Evolutionary conservation across 1,284 basidiomycete genomes (phyloP).

Genomic region (Thecaphora thlaspeos): DNA sequence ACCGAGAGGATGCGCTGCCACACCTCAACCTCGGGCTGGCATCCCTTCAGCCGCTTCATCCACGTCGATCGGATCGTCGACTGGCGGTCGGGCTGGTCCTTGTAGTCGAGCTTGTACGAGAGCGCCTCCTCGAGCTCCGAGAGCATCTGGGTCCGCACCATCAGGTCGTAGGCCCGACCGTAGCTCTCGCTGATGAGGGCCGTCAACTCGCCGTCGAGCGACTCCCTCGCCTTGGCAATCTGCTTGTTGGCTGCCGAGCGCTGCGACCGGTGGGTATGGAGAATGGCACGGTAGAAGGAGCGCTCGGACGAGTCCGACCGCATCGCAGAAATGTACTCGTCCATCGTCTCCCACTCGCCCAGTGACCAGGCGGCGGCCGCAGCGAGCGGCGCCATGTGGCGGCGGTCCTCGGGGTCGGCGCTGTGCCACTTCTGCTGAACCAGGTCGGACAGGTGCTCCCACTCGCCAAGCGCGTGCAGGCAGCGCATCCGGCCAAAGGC

Average conservation of each 20-base stretch:
- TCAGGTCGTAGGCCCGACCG: slow-evolving; percentile 86
- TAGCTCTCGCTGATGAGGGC: slow-evolving; percentile 94
- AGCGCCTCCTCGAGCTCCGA: slow-evolving; percentile 98
- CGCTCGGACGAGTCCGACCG: slow-evolving; percentile 88
- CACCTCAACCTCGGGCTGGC: slow-evolving; percentile 96
- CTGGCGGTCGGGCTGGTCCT: slow-evolving; percentile 77
- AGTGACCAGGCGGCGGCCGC: slow-evolving; percentile 96
- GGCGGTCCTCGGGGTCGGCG: slow-evolving; percentile 78
- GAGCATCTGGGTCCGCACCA: slow-evolving; percentile 97
- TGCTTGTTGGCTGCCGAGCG: slow-evolving; percentile 85
- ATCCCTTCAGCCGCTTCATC: slow-evolving; percentile 76
- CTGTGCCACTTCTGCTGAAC: slow-evolving; percentile 87
- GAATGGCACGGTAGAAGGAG: slow-evolving; percentile 92
- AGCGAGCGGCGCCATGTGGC: slow-evolving; percentile 92
- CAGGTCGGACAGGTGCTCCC: slow-evolving; percentile 84
- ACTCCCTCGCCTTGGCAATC: slow-evolving; percentile 90
- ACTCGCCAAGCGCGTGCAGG: slow-evolving; percentile 94
- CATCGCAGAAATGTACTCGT: slow-evolving; percentile 93
- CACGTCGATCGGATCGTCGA: slow-evolving; percentile 53
- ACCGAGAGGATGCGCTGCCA: slow-evolving; percentile 99
- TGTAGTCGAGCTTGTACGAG: slow-evolving; percentile 71
- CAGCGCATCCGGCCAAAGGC: slow-evolving; percentile 91
- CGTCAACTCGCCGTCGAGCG: slow-evolving; percentile 86
- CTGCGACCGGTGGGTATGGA: slow-evolving; percentile 93
- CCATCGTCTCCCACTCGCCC: slow-evolving; percentile 97